Conservation (phyloP, 2,329 filamentous ascomycete genomes). For the Exophiala bonariae region DNA sequence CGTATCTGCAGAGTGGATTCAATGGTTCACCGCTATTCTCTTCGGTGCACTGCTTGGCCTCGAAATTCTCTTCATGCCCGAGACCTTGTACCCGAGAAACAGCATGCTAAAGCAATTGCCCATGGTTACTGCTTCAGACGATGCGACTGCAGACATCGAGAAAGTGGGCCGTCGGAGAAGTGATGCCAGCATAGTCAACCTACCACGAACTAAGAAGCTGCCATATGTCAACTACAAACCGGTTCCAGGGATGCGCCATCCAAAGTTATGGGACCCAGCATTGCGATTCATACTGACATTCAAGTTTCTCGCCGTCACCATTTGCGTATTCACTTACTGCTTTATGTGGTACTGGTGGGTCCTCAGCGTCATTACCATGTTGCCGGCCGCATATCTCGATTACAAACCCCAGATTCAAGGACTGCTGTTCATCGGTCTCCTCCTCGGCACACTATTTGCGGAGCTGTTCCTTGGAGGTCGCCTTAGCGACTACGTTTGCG, state of each 20-base stretch:
- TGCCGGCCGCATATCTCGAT: conserved; percentile 53
- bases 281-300: conserved; percentile 50
- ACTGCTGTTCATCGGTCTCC: conserved; percentile 54
- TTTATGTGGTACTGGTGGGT: conserved; percentile 62
- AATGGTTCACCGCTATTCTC: conserved; percentile 56
- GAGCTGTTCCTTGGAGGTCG: conserved; percentile 54
- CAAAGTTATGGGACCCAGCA: conserved; percentile 48
- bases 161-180: conserved; percentile 27
- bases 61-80: conserved; percentile 53
- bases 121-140: conserved; percentile 6
- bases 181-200: conserved; percentile 17
- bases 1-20: conserved; percentile 51
- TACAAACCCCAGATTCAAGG: conserved; percentile 53
- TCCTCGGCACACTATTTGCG: conserved; percentile 53
- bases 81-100: conserved; percentile 57
- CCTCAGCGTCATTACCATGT: conserved; percentile 53
- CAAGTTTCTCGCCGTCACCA: conserved; percentile 45
- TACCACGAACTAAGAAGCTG: conserved; percentile 44
- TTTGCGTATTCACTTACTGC: conserved; percentile 51
- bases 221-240: conserved; percentile 47
- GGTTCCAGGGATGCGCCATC: conserved; percentile 53
- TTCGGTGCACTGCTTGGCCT: conserved; percentile 50
- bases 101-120: conserved; percentile 46
- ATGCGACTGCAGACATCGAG: conserved; percentile 29
- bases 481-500: conserved; percentile 55